These are phyloP conservation scores for Dendrobium catenatum DNA, from an alignment of 106 monocot species.

Conservation along the genomic window DNA sequence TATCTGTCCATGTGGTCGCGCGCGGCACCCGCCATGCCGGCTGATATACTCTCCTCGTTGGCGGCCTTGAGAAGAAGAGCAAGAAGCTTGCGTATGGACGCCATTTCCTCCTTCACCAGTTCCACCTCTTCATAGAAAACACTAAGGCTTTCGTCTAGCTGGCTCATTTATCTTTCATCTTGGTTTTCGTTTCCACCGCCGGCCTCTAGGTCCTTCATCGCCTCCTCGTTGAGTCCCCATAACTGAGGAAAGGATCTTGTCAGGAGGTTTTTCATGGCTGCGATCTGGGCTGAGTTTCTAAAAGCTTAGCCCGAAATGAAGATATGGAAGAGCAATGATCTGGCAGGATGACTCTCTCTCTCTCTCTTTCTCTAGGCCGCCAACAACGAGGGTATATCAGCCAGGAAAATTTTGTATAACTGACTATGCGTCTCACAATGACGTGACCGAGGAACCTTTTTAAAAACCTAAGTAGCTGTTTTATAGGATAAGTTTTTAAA, in stretches of 20 bases:
- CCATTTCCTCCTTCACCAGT: slow-evolving; percentile 40
- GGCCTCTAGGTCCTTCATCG: slow-evolving; percentile 37
- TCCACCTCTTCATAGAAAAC: slow-evolving; percentile 40
- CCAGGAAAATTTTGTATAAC: too few species aligned
- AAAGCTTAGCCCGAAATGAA: too few species aligned
- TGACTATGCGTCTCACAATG: too few species aligned
- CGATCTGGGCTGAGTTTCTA: background rate
- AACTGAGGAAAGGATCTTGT: slow-evolving; percentile 37
- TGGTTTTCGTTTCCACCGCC: background rate
- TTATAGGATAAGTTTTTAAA: too few species aligned
- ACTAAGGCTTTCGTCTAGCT: slow-evolving; percentile 19
- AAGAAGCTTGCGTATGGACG: slow-evolving; percentile 35
- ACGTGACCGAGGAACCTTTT: too few species aligned
- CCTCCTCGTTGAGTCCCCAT: slow-evolving; percentile 49
- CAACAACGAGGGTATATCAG: too few species aligned
- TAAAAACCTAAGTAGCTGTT: too few species aligned
- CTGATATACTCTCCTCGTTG: slow-evolving; percentile 45
- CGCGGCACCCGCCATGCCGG: slow-evolving; percentile 35
- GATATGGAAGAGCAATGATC: too few species aligned
- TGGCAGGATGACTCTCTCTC: too few species aligned
- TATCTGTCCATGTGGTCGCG: slow-evolving; percentile 42
- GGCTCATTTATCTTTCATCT: slow-evolving; percentile 3
- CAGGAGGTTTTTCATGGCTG: slow-evolving; percentile 43
- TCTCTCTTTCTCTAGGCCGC: too few species aligned
- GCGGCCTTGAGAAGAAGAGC: slow-evolving; percentile 16